Conservation (phyloP, 768 basidiomycete genomes). For the Mycena albidolilacea region DNA sequence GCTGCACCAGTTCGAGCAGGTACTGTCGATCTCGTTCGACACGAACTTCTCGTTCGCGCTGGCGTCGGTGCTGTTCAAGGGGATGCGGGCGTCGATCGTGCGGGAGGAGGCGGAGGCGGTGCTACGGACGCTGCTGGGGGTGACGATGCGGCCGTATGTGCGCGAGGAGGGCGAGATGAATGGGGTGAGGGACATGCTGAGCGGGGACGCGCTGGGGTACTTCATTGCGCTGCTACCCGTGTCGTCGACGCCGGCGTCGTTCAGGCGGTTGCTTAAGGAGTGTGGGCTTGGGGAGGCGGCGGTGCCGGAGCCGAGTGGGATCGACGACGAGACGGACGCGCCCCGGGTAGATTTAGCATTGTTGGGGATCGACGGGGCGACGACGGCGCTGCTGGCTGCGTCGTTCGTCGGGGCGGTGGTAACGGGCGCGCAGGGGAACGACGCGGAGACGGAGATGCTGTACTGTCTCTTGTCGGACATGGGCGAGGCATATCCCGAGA, state of each 20-base stretch:
- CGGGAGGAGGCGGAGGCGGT: conserved; percentile 72
- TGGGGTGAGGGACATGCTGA: conserved; percentile 57
- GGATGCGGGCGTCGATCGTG: conserved; percentile 78
- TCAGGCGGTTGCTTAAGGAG: conserved; percentile 74
- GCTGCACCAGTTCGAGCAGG: conserved; percentile 78
- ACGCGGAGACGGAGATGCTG: conserved; percentile 85
- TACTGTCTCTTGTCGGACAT: conserved; percentile 84
- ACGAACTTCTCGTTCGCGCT: conserved; percentile 86
- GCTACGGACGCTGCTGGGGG: conserved; percentile 73
- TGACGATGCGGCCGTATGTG: conserved; percentile 66
- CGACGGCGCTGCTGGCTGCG: conserved; percentile 78
- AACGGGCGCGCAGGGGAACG: conserved; percentile 81
- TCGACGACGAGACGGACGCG: conserved; percentile 58
- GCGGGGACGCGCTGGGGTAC: conserved; percentile 78
- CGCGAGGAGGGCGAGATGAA: conserved; percentile 50
- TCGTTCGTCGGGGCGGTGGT: conserved; percentile 86
- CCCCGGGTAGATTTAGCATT: conserved; percentile 70
- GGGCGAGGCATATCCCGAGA: conserved; percentile 76
- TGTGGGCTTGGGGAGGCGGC: conserved; percentile 68
- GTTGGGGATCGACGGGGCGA: conserved; percentile 74
- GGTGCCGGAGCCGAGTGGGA: conserved; percentile 54
- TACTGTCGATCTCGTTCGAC: conserved; percentile 84
- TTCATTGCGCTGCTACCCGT: conserved; percentile 85
- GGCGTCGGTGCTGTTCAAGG: conserved; percentile 89
- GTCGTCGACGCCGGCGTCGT: conserved; percentile 69